Base-by-base conservation (phyloP, 495 filamentous ascomycete species). In the Penicillium crystallinum region DNA sequence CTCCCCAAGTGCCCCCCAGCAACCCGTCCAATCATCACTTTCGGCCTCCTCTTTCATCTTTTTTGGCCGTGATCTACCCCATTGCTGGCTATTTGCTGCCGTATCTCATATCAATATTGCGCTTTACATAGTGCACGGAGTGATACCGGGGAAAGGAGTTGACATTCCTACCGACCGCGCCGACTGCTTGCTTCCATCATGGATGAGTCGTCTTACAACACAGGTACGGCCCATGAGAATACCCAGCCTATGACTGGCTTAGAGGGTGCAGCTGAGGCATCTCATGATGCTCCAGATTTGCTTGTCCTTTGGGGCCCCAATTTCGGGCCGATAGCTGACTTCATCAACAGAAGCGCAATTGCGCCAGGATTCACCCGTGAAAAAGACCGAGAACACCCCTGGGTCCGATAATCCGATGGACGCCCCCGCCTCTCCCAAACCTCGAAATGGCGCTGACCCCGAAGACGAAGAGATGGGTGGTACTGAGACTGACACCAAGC, bases 391-490 rank as follows among this genome's bases (percentile, higher is more conserved):
- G 35, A 56, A 54, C 46, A 34, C 40, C 22, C 25, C 59, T 38
- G 59, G 55, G 44, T 89, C 87, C 37, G 89, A 95, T 68, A 91
- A 92, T 66, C 89, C 87, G 39, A 75, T 93, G 55, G 89, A 96
- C 75, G 90, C 88, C 48, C 89, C 89, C 43, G 81, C 85, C 40
- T 91, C 81, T 8, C 88, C 90, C 29, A 80, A 81, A 58, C 78
- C 82, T 30, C 87, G 85, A 64, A 81, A 81, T 39, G 75, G 75
- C 53, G 81, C 72, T 29, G 82, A 82, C 29, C 76, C 71, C 33
- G 85, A 89, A 54, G 91, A 96, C 61, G 89, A 90, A 60, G 90
- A 95, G 56, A 95, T 95, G 90, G 86, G 77, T 46, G 90, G 87
- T 46, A 83, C 80, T 18, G 81, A 80, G 42, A 74, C 77, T 15